Base-by-base conservation (phyloP, 257 asterid genomes). In the Solanum chiquidenum region DNA sequence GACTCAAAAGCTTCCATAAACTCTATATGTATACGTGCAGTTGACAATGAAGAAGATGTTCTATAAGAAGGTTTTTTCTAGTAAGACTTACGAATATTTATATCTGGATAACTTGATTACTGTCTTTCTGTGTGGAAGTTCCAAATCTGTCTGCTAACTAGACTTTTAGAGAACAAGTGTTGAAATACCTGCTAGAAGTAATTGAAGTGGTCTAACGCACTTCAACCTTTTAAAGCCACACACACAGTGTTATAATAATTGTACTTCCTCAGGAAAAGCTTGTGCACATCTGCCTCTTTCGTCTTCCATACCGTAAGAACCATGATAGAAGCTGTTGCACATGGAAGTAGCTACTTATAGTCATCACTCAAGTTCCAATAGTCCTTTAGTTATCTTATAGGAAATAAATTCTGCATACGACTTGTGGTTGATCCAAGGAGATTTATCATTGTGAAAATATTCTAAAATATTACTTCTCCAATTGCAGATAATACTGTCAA, bases 401-500 rank as follows among this genome's bases (percentile, higher is more conserved):
- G 83, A 76, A 76, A n/a, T 76, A 76, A 31, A 76, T 23, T 37
- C 83, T 38, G 21, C 83, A 12, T 21, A n/a, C 7, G 33, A 76
- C 34, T 38, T 38, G 83, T 12, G 58, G 34, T 76, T 76, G 58
- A 38, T 38, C 58, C 55, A 76, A 76, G 58, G 25, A 80, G 29
- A 80, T 80, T 46, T 29, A 11, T 6, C 68, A 9, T 46, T 7
- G 27, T 80, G 68, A 46, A 80, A 80, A 46, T 44, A 46, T 80
- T 80, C 68, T 46, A 80, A 35, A 83, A 11, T 34, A 76, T 82
- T 69, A 76, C 37, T 77, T 87, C 79, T 83, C 64, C 62, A 8
- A 83, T 87, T 87, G 84, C 89, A 87, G 89, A 87, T 21, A 31
- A 69, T 20, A 33, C 16, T 34, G 20, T n/a, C 49, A 34, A 71